Evolutionary conservation across 2,329 filamentous ascomycete genomes (phyloP).

Genomic region (Orbilia brochopaga): DNA sequence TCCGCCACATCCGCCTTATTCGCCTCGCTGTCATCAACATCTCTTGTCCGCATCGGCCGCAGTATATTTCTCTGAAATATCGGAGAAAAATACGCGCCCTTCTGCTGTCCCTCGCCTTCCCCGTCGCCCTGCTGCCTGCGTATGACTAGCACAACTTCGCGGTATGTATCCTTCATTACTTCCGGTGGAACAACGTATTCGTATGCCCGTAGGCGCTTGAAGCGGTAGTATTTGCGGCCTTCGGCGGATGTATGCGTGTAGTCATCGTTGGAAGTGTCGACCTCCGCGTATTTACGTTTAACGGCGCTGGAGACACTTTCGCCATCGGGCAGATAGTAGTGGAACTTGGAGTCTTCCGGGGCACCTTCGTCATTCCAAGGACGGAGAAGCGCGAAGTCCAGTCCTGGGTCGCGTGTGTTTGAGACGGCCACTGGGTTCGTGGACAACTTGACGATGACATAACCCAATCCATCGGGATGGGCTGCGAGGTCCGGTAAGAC

Average conservation of each 20-base stretch:
- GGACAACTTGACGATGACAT: constrained; percentile 72
- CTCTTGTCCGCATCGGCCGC: constrained; percentile 43
- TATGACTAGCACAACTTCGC: constrained; percentile 61
- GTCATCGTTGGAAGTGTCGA: constrained; percentile 62
- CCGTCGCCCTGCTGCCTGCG: constrained; percentile 65
- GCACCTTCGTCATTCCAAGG: constrained; percentile 67
- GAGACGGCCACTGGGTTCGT: constrained; percentile 67
- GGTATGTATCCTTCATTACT: constrained; percentile 66
- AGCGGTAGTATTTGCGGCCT: constrained; percentile 65
- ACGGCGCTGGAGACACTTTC: constrained; percentile 63
- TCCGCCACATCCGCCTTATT: constrained; percentile 49
- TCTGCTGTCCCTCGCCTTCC: constrained; percentile 65
- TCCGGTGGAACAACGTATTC: constrained; percentile 62
- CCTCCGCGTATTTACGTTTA: constrained; percentile 67
- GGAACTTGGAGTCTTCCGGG: constrained; percentile 65
- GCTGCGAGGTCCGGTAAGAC: constrained; percentile 70
- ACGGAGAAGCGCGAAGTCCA: constrained; percentile 68
- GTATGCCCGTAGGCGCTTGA: constrained; percentile 69
- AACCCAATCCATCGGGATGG: constrained; percentile 73
- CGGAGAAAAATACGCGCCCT: constrained; percentile 72
- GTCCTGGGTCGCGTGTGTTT: constrained; percentile 63
- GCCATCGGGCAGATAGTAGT: constrained; percentile 68
- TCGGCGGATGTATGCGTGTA: constrained; percentile 64
- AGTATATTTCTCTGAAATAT: constrained; percentile 57
- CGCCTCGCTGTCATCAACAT: constrained; percentile 48